Conservation (phyloP, 2,329 filamentous ascomycete species). For the Ascochyta viciae-villosae region DNA sequence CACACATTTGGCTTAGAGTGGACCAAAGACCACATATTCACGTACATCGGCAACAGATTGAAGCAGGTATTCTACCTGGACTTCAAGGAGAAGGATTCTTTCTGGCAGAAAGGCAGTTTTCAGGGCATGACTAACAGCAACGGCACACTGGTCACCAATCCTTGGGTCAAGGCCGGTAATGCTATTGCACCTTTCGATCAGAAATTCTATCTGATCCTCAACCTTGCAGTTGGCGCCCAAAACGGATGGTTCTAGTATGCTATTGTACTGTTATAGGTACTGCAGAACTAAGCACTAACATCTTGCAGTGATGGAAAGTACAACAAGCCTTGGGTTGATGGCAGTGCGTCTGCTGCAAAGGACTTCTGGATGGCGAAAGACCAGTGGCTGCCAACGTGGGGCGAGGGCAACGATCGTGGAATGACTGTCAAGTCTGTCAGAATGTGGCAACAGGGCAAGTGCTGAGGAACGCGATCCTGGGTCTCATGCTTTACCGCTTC, state of each 20-base stretch:
- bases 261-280: conserved; percentile 53
- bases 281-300: conserved; percentile 38
- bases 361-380: conserved; percentile 48
- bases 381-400: conserved; percentile 75
- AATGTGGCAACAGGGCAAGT: conserved; percentile 53
- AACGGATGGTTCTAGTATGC: conserved; percentile 74
- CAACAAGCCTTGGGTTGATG: conserved; percentile 73
- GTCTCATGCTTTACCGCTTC: too few relatives aligned
- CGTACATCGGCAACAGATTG: conserved; percentile 78
- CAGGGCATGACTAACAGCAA: conserved; percentile 65
- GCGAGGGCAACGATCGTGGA: conserved; percentile 58
- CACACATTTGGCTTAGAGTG: conserved; percentile 75
- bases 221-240: conserved; percentile 76
- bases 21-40: conserved; percentile 86
- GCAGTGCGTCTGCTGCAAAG: conserved; percentile 27
- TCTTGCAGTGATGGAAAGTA: conserved; percentile 55
- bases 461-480: conserved; percentile 12
- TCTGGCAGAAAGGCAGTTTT: conserved; percentile 74
- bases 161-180: conserved; percentile 69
- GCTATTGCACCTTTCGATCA: conserved; percentile 75
- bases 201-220: conserved; percentile 76
- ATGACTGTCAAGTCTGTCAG: conserved; percentile 73
- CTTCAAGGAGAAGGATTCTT: conserved; percentile 61
- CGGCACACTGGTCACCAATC: conserved; percentile 67
- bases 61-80: conserved; percentile 79